Evolutionary conservation across 441 rosid genomes (phyloP), one percentile per base, ranked within the genome.

Genomic region (Adansonia grandidieri): DNA sequence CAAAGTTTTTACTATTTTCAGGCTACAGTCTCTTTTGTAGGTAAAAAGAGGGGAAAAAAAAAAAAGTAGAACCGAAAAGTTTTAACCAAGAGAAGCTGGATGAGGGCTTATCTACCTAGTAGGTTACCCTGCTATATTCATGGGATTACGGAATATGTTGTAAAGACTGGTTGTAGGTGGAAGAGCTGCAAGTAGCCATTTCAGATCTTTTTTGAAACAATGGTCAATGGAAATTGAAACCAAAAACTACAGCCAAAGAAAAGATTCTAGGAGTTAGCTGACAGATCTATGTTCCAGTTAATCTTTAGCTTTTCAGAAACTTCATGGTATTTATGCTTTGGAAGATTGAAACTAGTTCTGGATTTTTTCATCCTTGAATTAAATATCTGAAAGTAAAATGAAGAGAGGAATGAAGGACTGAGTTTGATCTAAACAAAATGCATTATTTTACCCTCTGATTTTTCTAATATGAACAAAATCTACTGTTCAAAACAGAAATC

Each of bases 401-500:
- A 19, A 22, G 44, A 40, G 44, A 40, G 5, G 44, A 40, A 40
- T 5, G 6, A 20, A 22, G 32, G 11, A 22, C 1, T 22, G 65
- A 61, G 24, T 22, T 61, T 61, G 40, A 61, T 24, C 42, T 22
- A 9, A 24, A 61, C 6, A 61, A 60, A 61, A 2, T 61, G 40
- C 15, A 61, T 40, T 40, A 40, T 40, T 5, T 40, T 40, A n/a
- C 7, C 20, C 22, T 9, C 22, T 6, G 9, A 28, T 28, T 9
- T 24, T 11, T 24, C 19, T 17, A 45, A 4, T 70, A 48, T 70
- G 74, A 71, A 51, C 62, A 50, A 71, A 65, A 66, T 50, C 53
- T 74, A 17, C 74, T 48, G 79, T 63, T 83, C 85, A 83, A 2
- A 83, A 28, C 32, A 40, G 61, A 81, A 19, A 62, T 69, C 37